Base-by-base conservation (phyloP, 2,329 filamentous ascomycete genomes). In the Plenodomus biglobosus region DNA sequence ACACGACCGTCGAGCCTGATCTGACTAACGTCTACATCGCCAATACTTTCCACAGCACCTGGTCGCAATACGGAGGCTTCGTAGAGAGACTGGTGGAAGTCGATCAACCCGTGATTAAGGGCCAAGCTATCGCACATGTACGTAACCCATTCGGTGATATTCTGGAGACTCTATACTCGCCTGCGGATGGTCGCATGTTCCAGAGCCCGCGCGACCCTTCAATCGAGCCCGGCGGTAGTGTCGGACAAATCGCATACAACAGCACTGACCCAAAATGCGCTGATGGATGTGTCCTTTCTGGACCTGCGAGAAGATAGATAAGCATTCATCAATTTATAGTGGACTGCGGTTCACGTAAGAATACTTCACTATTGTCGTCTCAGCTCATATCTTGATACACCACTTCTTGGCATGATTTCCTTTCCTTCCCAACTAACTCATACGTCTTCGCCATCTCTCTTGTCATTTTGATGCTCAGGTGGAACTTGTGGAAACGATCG, bases 131-230 rank as follows among this genome's bases (percentile, higher is more conserved):
- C 38, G 70, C 68, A 0, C 59, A 66, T 30, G 59, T 73, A 3
- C 56, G 62, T 15, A 72, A 71, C 46, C 56, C 65, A 0, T 72
- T 71, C 54, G 70, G 70, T 5, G 71, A 72, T 50, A 59, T 71
- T 4, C 38, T 73, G 22, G 68, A 73, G 46, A 65, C 65, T 1
- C 41, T 73, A 13, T 58, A 62, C 8, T 52, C 66, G n/a, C 65
- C 66, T 0, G 70, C 65, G 5, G 55, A 56, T 22, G 70, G 69
- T 3, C 61, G 58, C 24, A 70, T 73, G 49, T 62, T 72, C 34
- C 65, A 69, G 44, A 64, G 64, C 11, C 61, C 68, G 1, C 44
- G 65, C 5, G 69, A 73, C 41, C 69, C 70, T 8, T 67, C 62
- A 22, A 64, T 68, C 3, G 71, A 72, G 52, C 64, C 65, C 2